Percentiles rank a stretch among this genome's conserved stretches.
Evolutionary conservation across 139 green algal genomes (phyloP).

Genomic region (Prasinococcaceae sp.): DNA sequence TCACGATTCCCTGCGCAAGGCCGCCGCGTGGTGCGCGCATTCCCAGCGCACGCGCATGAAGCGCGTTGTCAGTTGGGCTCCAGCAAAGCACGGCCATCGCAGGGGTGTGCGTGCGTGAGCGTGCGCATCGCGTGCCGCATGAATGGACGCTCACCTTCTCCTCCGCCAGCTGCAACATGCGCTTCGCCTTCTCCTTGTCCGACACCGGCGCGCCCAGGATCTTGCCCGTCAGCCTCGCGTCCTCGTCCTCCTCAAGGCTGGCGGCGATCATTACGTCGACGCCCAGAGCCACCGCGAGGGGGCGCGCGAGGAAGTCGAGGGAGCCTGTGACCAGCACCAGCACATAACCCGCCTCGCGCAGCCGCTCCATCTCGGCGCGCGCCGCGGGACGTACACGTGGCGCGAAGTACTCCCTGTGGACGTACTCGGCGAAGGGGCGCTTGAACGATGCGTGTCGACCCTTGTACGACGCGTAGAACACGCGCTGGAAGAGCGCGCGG

Average conservation of each 20-base stretch:
- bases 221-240: slow-evolving; percentile 21
- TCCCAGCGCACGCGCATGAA: too few relatives aligned
- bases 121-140: too few relatives aligned
- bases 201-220: slow-evolving; percentile 12
- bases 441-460: slow-evolving; percentile 7
- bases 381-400: slow-evolving; percentile 1
- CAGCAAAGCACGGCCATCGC: too few relatives aligned
- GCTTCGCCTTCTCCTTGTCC: slow-evolving; percentile 16
- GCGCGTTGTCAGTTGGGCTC: too few relatives aligned
- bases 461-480: slow-evolving; percentile 21
- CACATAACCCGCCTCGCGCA: slow-evolving; percentile 10
- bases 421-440: slow-evolving; percentile 12
- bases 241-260: background rate
- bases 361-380: slow-evolving; percentile 1
- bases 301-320: slow-evolving; percentile 23
- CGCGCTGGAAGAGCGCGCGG: slow-evolving; percentile 12
- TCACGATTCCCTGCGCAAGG: slow-evolving; percentile 4
- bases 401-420: slow-evolving; percentile 15
- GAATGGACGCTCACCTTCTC: too few relatives aligned
- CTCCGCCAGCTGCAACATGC: slow-evolving; percentile 5
- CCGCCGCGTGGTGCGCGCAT: too few relatives aligned
- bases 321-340: slow-evolving; percentile 27
- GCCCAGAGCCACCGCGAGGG: slow-evolving; percentile 10
- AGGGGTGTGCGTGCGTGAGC: too few relatives aligned
- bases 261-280: background rate